A percentile compares a stretch with the other conserved stretches of the same genome.
Evolutionary conservation across 768 basidiomycete species (phyloP).

Genomic region (Leccinum truebloodii): DNA sequence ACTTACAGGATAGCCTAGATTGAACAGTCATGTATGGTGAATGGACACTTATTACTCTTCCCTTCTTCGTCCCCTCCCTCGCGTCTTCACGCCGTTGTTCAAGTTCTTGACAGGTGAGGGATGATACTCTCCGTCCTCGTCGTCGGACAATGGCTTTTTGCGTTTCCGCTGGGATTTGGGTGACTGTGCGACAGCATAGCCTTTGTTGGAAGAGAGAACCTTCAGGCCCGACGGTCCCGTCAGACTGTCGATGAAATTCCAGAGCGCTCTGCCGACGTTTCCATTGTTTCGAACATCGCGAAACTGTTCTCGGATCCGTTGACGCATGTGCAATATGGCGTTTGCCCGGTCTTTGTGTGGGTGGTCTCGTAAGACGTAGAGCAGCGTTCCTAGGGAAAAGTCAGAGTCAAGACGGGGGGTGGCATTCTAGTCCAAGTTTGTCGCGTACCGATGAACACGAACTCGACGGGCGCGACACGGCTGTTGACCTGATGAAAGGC

Average conservation of each 20-base stretch:
- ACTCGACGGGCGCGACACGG: constrained; percentile 71
- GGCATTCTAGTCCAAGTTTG: background rate
- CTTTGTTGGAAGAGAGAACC: constrained; percentile 30
- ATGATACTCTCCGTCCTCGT: constrained; percentile 50
- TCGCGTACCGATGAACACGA: constrained; percentile 73
- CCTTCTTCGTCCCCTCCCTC: constrained; percentile 37
- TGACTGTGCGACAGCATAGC: background rate
- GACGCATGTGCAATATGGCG: constrained; percentile 59
- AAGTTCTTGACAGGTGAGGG: constrained; percentile 45
- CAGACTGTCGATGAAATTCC: constrained; percentile 52
- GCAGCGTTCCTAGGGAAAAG: constrained; percentile 56
- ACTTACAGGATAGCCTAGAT: background rate
- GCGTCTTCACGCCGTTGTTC: constrained; percentile 42
- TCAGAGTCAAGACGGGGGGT: background rate
- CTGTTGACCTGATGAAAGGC: constrained; percentile 57
- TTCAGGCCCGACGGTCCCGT: constrained; percentile 34
- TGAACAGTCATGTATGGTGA: background rate
- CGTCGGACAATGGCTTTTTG: constrained; percentile 29
- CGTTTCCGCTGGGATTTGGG: constrained; percentile 33
- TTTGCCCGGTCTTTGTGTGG: constrained; percentile 48
- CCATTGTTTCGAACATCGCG: constrained; percentile 67
- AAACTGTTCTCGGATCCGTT: constrained; percentile 53
- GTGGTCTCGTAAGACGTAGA: constrained; percentile 52
- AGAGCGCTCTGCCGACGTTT: constrained; percentile 54
- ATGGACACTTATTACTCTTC: background rate